phyloP scores from a whole-genome alignment of 1,284 basidiomycete species.

The Cryptococcus neoformans region DNA sequence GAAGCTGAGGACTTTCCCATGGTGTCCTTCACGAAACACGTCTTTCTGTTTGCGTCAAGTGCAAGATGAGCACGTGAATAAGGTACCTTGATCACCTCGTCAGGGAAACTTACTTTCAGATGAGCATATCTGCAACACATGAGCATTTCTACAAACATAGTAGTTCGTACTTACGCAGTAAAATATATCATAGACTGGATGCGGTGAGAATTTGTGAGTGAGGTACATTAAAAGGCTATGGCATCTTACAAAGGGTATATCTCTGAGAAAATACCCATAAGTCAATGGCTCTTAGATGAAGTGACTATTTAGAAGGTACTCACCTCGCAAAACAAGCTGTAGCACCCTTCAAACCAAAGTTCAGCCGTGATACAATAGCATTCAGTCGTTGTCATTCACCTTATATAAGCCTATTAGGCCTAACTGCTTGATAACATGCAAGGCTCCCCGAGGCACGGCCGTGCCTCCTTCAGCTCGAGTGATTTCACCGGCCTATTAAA shows the following conservation, averaged over 20 bases:
- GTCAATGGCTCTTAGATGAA: no score
- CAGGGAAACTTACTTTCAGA: conserved; percentile 34
- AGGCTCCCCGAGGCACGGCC: conserved; percentile 74
- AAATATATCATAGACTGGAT: conserved; percentile 53
- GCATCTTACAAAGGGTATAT: conserved; percentile 74
- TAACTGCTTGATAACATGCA: conserved; percentile 89
- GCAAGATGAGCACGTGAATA: conserved; percentile 22
- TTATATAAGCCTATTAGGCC: conserved; percentile 91
- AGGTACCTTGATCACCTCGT: conserved; percentile 53
- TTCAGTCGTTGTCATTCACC: conserved; percentile 43
- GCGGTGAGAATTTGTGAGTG: background rate
- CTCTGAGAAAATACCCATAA: conserved; percentile 37
- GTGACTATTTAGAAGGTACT: background rate
- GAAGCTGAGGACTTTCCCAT: conserved; percentile 89
- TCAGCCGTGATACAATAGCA: no score
- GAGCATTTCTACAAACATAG: background rate
- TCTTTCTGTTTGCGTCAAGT: conserved; percentile 65
- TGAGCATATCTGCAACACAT: conserved; percentile 39
- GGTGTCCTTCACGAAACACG: conserved; percentile 91
- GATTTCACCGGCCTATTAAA: conserved; percentile 68
- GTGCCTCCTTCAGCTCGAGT: conserved; percentile 69
- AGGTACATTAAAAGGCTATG: conserved; percentile 5
- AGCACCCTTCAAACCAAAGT: conserved; percentile 22
- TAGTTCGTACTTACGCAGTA: conserved; percentile 40
- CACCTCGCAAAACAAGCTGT: conserved; percentile 40